Evolutionary conservation across 768 basidiomycete genomes (phyloP), one percentile per base, ranked within the genome.

Genomic region (Amyloporia xantha): DNA sequence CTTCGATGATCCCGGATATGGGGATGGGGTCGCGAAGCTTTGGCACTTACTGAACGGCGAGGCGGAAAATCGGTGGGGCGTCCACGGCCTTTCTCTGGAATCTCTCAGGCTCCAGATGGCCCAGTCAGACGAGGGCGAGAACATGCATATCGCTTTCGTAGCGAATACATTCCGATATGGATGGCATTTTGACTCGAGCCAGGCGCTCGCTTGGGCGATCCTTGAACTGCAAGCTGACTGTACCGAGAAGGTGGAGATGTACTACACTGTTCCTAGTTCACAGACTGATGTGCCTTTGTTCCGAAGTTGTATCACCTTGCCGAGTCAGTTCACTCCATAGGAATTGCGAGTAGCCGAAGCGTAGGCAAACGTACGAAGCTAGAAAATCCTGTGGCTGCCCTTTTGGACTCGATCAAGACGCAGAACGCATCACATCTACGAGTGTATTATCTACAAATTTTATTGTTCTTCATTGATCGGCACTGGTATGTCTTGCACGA

Each of bases 211-310:
- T 0, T 96, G 93, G 93, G 76, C 81, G 5, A 71, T 84, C 5
- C 67, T 92, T 5, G 83, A 91, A 62, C 67, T 94, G 19, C 86
- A 88, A 51, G 86, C 90, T 2, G 88, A 91, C 62, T 86, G 84
- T 60, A 74, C 80, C 3, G 73, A 73, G 44, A 78, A 82, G 71
- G 90, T 89, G 58, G 48, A 69, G 48, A 51, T 30, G 21, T 23
- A 39, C 10, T 39, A 28, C 20, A 2, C 17, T 13, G 21, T 4
- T 36, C 30, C 20, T 11, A 36, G 4, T 35, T 33, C 12, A 33
- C 15, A 33, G 30, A 15, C 30, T 33, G 15, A 33, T 15, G 30
- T 33, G 30, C 30, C 30, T 33, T 26, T 23, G 19, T 21, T 11
- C 10, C 49, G 4, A 55, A 91, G 87, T 65, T 91, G 11, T 85